Evolutionary conservation across 345 rosid genomes (phyloP).

Genomic region (Citrus glauca): DNA sequence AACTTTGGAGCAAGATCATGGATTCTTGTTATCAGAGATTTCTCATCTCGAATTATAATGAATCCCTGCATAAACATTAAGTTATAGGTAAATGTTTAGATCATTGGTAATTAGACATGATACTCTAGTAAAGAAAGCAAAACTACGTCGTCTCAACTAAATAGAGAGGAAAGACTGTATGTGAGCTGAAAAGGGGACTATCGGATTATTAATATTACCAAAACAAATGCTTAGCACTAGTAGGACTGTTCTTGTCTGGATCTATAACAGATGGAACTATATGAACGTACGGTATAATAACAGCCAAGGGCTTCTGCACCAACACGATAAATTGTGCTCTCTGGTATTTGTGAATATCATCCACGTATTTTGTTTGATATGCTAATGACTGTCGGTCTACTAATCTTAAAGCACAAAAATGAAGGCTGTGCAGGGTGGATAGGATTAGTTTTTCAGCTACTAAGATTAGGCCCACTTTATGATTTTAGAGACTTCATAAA

Average conservation of each 20-base stretch:
- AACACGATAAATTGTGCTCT: not conserved
- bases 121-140: not conserved
- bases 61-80: constrained; percentile 55
- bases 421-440: not conserved
- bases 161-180: not conserved
- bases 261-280: not conserved
- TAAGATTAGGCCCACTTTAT: not conserved
- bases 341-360: not conserved
- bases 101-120: not conserved
- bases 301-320: not conserved
- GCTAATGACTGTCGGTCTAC: not conserved
- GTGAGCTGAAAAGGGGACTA: not conserved
- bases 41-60: constrained; percentile 73
- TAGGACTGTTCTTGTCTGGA: not conserved
- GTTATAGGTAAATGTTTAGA: not conserved
- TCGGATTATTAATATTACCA: not conserved
- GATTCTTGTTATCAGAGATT: constrained; percentile 47
- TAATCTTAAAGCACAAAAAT: not conserved
- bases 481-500: not conserved
- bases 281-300: not conserved
- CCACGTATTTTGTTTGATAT: not conserved
- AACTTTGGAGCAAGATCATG: constrained; percentile 63
- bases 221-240: not conserved
- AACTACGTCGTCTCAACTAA: not conserved
- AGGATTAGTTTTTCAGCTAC: not conserved